phyloP scores from a whole-genome alignment of 108 stramenopile genomes.

The Pseudonitzschia multiseries region DNA sequence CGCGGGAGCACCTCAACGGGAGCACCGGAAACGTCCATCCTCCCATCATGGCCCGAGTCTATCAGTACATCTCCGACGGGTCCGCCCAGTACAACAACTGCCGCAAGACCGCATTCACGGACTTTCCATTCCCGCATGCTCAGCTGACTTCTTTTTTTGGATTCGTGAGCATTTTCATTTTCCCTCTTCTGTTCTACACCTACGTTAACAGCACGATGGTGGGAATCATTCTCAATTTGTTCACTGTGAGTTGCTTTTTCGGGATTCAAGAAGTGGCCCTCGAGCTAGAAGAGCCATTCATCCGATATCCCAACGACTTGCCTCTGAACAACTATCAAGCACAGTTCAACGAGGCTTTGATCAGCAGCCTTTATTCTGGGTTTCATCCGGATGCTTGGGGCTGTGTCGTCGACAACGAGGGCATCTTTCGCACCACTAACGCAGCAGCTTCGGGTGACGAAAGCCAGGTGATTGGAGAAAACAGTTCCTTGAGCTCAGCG shows the following conservation, averaged over 20 bases:
- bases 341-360: conserved; percentile 65
- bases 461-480: neutral
- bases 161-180: conserved; percentile 32
- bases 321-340: conserved; percentile 66
- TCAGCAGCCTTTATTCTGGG: conserved; percentile 51
- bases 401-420: neutral
- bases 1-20: conserved; percentile 59
- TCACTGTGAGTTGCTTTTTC: conserved; percentile 49
- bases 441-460: neutral
- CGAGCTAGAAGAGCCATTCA: conserved; percentile 63
- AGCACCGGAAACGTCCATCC: conserved; percentile 53
- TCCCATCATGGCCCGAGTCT: conserved; percentile 56
- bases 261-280: conserved; percentile 61
- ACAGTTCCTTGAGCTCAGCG: too few species aligned
- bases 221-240: conserved; percentile 55
- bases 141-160: conserved; percentile 48
- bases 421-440: neutral
- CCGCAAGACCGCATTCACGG: conserved; percentile 68
- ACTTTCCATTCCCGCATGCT: conserved; percentile 75
- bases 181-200: conserved; percentile 54
- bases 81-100: conserved; percentile 60
- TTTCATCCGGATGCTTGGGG: conserved; percentile 58
- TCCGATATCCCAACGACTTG: conserved; percentile 67
- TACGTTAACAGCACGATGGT: conserved; percentile 37
- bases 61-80: conserved; percentile 60